phyloP scores from a whole-genome alignment of 495 filamentous ascomycete genomes.

The Penicillium chermesinum region DNA sequence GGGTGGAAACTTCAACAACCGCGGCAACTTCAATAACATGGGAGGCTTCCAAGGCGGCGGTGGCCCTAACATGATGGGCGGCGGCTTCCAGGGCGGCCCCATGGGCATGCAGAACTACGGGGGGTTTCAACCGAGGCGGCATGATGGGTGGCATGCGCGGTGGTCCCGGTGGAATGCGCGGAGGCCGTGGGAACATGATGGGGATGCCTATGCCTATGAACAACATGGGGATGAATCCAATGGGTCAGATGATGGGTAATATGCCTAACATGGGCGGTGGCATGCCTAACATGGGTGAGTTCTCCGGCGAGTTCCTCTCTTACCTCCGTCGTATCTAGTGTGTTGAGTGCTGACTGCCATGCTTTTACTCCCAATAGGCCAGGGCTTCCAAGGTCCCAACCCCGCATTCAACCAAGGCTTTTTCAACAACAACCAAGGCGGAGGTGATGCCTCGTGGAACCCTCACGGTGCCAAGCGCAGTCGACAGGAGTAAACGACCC shows the following conservation, averaged over 20 bases:
- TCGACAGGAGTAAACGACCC: constrained; percentile 53
- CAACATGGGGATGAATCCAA: constrained; percentile 51
- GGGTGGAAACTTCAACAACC: constrained; percentile 22
- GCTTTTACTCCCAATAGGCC: constrained; percentile 16
- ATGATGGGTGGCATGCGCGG: constrained; percentile 71
- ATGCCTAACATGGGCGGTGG: constrained; percentile 38
- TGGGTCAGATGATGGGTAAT: constrained; percentile 35
- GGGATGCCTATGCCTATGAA: constrained; percentile 60
- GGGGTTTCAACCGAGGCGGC: constrained; percentile 56
- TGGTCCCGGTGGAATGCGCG: constrained; percentile 62
- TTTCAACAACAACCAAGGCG: constrained; percentile 61
- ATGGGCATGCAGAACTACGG: constrained; percentile 58
- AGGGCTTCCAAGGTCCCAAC: constrained; percentile 62
- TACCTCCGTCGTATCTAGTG: background rate
- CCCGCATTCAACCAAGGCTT: constrained; percentile 68
- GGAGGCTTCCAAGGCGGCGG: constrained; percentile 39
- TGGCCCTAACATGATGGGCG: constrained; percentile 55
- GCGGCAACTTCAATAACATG: constrained; percentile 32
- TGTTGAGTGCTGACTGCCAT: constrained; percentile 4
- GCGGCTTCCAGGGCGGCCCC: constrained; percentile 51
- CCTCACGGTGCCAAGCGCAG: constrained; percentile 80
- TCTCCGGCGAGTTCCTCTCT: constrained; percentile 11
- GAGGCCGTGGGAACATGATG: constrained; percentile 60
- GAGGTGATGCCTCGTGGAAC: constrained; percentile 64
- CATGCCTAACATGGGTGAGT: constrained; percentile 50